Conservation (phyloP, 495 filamentous ascomycete species). For the Trichoderma asperelloides region DNA sequence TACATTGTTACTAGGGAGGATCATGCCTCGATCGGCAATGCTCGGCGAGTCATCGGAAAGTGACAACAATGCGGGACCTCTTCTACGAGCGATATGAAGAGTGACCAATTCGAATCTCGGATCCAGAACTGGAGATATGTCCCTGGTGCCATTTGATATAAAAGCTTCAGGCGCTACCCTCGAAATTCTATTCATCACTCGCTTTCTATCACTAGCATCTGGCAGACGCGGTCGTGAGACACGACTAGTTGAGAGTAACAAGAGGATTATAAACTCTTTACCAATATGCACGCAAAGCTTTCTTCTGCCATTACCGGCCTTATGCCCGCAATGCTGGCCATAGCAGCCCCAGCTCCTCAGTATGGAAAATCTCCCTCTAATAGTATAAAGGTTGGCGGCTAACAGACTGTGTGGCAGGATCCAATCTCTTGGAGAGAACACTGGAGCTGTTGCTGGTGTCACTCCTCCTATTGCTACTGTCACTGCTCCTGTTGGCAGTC, state of each 20-base stretch:
- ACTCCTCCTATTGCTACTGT: slow-evolving; percentile 26
- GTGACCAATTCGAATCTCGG: neutral
- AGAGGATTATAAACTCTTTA: neutral
- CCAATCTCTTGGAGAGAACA: slow-evolving; percentile 21
- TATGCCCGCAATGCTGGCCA: neutral
- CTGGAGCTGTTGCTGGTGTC: slow-evolving; percentile 26
- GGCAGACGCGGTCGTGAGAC: neutral
- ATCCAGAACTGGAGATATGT: neutral
- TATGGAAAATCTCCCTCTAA: neutral
- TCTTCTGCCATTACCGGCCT: neutral
- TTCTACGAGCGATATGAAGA: neutral
- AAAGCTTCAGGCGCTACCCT: neutral
- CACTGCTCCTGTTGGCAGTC: slow-evolving; percentile 21
- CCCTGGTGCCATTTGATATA: neutral
- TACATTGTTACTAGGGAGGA: neutral
- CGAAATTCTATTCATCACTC: neutral
- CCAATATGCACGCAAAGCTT: neutral
- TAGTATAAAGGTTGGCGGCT: neutral
- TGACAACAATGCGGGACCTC: neutral
- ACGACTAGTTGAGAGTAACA: neutral
- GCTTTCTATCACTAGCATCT: neutral
- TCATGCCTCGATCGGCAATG: neutral
- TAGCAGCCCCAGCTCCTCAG: neutral
- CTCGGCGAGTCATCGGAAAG: neutral
- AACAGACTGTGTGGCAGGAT: neutral